Evolutionary conservation across 495 filamentous ascomycete species (phyloP), one percentile per base, ranked within the genome.

Genomic region (Aspergillus sclerotioniger): DNA sequence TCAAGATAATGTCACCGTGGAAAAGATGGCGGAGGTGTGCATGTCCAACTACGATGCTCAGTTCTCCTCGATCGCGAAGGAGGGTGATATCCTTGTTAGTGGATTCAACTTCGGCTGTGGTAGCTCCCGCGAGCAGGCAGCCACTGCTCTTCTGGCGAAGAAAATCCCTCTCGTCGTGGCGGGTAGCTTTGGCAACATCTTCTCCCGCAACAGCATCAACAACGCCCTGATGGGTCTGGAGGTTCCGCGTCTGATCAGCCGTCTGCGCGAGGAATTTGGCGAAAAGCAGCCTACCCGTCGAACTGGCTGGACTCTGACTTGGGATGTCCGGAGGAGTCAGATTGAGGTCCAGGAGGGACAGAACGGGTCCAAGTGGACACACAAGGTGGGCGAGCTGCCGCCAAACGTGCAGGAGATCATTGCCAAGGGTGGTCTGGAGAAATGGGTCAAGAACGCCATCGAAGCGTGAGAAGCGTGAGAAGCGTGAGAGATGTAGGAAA

Each of bases 331-430:
- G 49, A 76, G 84, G 46, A 90, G 85, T 61, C 82, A 73, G 53
- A 86, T 97, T 5, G 76, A 70, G 1, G 78, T 97, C 1, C 80
- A 79, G 50, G 90, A 96, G 73, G 90, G 90, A 3, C 65, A 78
- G 61, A 67, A 73, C 35, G 86, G 85, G 0, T 62, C 69, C 39
- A 78, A 67, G 54, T 97, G 92, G 94, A 86, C 76, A 44, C 80
- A 91, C 65, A 87, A 87, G 73, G 90, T 96, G 3, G 89, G 90
- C 8, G 90, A 93, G 76, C 66, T 96, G 56, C 89, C 92, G 46
- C 84, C 89, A 0, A 96, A 92, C 68, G 90, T 97, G 56, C 93
- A 97, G 69, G 90, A 90, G 69, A 93, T 96, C 57, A 86, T 96
- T 65, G 91, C 90, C n/a, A 3, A 76, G 57, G 90, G 89, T 0